Evolutionary conservation across 257 asterid genomes (phyloP).

Genomic region (Sherardia arvensis): DNA sequence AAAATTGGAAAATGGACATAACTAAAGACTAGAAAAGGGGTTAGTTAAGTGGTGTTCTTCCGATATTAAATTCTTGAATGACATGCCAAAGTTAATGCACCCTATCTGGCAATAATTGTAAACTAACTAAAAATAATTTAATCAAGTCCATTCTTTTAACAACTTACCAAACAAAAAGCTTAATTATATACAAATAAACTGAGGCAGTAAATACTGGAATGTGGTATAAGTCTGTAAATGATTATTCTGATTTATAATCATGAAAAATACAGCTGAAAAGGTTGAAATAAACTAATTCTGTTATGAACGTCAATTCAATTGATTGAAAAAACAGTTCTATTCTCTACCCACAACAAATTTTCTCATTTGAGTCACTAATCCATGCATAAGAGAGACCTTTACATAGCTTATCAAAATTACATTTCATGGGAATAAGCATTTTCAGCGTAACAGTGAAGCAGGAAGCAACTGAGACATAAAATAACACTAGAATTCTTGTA

Average conservation of each 20-base stretch:
- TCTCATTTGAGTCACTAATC: neutral
- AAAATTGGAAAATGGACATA: too few species aligned
- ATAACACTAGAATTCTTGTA: too few species aligned
- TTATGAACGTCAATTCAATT: neutral
- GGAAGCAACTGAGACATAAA: neutral
- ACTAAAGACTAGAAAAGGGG: neutral
- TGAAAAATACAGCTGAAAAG: neutral
- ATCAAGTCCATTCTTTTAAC: neutral
- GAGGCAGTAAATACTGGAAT: too few species aligned
- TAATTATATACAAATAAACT: too few species aligned
- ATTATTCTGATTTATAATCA: too few species aligned
- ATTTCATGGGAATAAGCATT: too few species aligned
- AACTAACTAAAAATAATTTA: too few species aligned
- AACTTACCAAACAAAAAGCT: too few species aligned
- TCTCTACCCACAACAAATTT: neutral
- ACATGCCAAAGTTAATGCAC: neutral
- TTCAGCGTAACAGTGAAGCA: neutral
- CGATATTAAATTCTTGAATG: neutral
- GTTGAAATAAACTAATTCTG: neutral
- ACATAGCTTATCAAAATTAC: neutral
- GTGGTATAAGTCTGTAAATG: too few species aligned
- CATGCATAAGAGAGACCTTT: neutral
- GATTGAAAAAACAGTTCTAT: too few species aligned
- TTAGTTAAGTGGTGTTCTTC: neutral
- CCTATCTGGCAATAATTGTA: too few species aligned